Evolutionary conservation across 257 asterid species (phyloP).

Genomic region (Plantago major): DNA sequence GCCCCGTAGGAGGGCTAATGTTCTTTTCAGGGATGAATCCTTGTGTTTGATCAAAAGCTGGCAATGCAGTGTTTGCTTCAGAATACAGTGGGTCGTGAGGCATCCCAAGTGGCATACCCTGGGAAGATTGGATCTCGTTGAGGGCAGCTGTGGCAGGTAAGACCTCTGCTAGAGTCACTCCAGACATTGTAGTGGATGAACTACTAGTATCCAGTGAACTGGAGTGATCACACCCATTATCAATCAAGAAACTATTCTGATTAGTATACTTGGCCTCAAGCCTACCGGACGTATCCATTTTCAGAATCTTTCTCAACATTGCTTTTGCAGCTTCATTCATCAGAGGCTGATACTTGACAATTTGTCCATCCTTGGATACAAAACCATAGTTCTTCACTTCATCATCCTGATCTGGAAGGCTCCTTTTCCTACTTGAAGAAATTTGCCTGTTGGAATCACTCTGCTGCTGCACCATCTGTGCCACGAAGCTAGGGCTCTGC

Average conservation of each 20-base stretch:
- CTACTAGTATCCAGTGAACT: slow-evolving; percentile 36
- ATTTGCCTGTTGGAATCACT: slow-evolving; percentile 43
- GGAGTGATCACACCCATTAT: slow-evolving; percentile 32
- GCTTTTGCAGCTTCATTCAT: slow-evolving; percentile 81
- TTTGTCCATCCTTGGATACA: slow-evolving; percentile 49
- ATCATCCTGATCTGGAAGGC: slow-evolving; percentile 57
- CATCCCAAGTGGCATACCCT: slow-evolving; percentile 23
- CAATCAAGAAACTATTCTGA: slow-evolving; percentile 45
- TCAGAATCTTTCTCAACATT: slow-evolving; percentile 53
- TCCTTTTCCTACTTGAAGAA: slow-evolving; percentile 69
- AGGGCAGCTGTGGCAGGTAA: slow-evolving; percentile 28
- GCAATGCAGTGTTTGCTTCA: slow-evolving; percentile 21
- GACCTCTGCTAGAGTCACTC: slow-evolving; percentile 58
- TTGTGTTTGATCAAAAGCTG: slow-evolving; percentile 33
- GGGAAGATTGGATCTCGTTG: slow-evolving; percentile 37
- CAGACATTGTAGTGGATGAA: slow-evolving; percentile 42
- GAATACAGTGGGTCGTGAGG: slow-evolving; percentile 26
- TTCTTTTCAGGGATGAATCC: slow-evolving; percentile 24
- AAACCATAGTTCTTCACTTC: slow-evolving; percentile 39
- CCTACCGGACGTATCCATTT: slow-evolving; percentile 41
- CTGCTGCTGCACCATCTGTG: slow-evolving; percentile 69
- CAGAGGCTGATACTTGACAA: slow-evolving; percentile 61
- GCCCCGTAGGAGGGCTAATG: slow-evolving; percentile 18
- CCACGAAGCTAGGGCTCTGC: slow-evolving; percentile 70
- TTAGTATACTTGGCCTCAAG: slow-evolving; percentile 41